Percentiles rank a stretch among this genome's conserved stretches.
phyloP scores from a whole-genome alignment of 441 rosid species.

The Erodium trifolium region DNA sequence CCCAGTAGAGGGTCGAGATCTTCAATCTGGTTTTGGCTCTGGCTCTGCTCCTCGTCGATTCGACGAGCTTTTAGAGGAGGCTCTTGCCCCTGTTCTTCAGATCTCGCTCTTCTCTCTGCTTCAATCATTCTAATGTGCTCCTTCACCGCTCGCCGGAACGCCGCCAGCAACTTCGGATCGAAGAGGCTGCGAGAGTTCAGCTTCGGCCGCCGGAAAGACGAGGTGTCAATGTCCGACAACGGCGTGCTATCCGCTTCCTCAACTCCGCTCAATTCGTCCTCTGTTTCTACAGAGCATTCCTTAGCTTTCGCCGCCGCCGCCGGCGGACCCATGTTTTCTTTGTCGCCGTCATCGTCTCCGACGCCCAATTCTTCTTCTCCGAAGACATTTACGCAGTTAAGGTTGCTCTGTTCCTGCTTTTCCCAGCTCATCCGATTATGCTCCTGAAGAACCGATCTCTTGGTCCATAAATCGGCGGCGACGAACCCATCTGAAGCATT shows the following conservation, averaged over 20 bases:
- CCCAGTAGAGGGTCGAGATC: conserved; percentile 38
- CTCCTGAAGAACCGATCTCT: conserved; percentile 24
- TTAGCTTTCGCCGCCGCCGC: neutral
- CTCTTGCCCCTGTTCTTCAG: conserved; percentile 24
- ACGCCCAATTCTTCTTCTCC: too few relatives aligned
- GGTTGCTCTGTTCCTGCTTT: too few relatives aligned
- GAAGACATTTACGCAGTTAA: too few relatives aligned
- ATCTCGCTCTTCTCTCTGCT: conserved; percentile 28
- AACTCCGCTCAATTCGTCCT: conserved; percentile 19
- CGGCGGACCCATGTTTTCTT: conserved; percentile 53
- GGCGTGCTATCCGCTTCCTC: conserved; percentile 20
- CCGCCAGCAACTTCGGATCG: conserved; percentile 64
- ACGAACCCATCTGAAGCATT: conserved; percentile 44
- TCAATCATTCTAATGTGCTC: conserved; percentile 34
- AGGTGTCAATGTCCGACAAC: conserved; percentile 37
- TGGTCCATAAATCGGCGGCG: conserved; percentile 15
- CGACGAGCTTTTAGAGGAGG: conserved; percentile 20
- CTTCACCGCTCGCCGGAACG: conserved; percentile 53
- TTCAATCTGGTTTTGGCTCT: neutral
- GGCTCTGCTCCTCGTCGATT: conserved; percentile 18
- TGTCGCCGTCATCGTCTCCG: conserved; percentile 27
- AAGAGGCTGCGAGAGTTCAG: conserved; percentile 59
- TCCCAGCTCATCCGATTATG: conserved; percentile 10
- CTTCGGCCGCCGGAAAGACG: conserved; percentile 61
- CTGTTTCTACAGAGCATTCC: conserved; percentile 14